Percentiles rank a stretch among this genome's conserved stretches.
phyloP scores from a whole-genome alignment of 2,329 filamentous ascomycete species.

The Seiridium cupressi region DNA sequence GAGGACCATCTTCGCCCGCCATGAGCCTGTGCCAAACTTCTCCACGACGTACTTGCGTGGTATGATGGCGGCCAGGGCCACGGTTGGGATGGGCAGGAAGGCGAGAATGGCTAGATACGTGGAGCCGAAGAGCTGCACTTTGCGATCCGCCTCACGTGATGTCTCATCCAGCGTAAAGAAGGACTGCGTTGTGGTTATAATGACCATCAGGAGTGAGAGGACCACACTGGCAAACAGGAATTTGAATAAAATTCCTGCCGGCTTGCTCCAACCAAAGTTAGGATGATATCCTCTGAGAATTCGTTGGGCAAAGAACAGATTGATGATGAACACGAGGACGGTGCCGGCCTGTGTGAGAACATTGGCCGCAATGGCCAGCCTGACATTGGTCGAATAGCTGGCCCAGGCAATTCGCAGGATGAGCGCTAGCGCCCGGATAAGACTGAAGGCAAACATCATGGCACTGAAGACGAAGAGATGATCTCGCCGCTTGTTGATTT shows the following conservation, averaged over 20 bases:
- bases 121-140: conserved; percentile 25
- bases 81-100: conserved; percentile 30
- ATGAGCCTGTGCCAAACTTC: conserved; percentile 55
- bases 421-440: conserved; percentile 31
- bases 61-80: conserved; percentile 2
- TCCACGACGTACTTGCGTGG: conserved; percentile 34
- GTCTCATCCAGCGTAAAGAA: conserved; percentile 21
- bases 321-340: conserved; percentile 32
- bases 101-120: conserved; percentile 28
- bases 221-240: conserved; percentile 25
- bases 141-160: conserved; percentile 16
- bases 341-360: conserved; percentile 36
- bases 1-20: conserved; percentile 51
- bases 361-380: conserved; percentile 30
- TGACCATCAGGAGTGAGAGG: conserved; percentile 28
- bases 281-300: conserved; percentile 36
- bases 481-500: conserved; percentile 28
- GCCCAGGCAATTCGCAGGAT: conserved; percentile 35
- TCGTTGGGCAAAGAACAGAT: conserved; percentile 37
- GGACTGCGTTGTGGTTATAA: conserved; percentile 26
- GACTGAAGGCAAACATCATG: conserved; percentile 34
- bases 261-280: conserved; percentile 30
- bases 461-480: conserved; percentile 37
- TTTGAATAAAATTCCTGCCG: conserved; percentile 22
- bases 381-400: conserved; percentile 20